Base-by-base conservation (phyloP, 2,329 filamentous ascomycete species). In the Biscogniauxia mediterranea region DNA sequence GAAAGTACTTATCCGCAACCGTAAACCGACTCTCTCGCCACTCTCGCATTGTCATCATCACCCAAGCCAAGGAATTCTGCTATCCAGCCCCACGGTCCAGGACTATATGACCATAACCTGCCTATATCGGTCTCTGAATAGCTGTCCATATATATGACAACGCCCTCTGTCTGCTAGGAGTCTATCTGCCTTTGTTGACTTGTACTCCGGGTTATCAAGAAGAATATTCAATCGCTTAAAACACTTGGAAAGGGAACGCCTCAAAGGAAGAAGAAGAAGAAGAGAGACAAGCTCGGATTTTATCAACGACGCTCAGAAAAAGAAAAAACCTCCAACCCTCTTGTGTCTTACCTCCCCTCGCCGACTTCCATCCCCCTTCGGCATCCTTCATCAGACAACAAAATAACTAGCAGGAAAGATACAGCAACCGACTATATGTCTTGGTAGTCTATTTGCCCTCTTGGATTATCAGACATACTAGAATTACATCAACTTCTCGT, bases 191-290 rank as follows among this genome's bases (percentile, higher is more conserved):
- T 61, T 66, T 68, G 66, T 72, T 71, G 67, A 68, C 64, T 59
- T 67, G 64, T 61, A 65, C 64, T 61, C 59, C 68, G 64, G 66
- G 66, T 65, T 66, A 65, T 64, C 68, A 69, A 67, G 63, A 64
- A 69, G 66, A 68, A 68, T 69, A 74, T 73, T 69, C 72, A 71
- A 70, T 74, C 71, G 70, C 72, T 74, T 72, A 68, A 72, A 70
- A 73, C 72, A 72, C 68, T 66, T 70, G 68, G 66, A 71, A 74
- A 66, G 69, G 71, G 65, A 71, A 71, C 64, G 61, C 57, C 59
- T 59, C 67, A 60, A 63, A 69, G 67, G 23, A 23, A 68, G 23
- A 23, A 23, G 23, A 23, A 23, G 23, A 60, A 64, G 57, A 65
- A 60, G 54, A 55, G 51, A 54, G 50, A 49, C 56, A 58, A 61